These are phyloP conservation scores for Fusarium circinatum DNA, from an alignment of 2,329 filamentous ascomycete genomes.

Conservation along the genomic window DNA sequence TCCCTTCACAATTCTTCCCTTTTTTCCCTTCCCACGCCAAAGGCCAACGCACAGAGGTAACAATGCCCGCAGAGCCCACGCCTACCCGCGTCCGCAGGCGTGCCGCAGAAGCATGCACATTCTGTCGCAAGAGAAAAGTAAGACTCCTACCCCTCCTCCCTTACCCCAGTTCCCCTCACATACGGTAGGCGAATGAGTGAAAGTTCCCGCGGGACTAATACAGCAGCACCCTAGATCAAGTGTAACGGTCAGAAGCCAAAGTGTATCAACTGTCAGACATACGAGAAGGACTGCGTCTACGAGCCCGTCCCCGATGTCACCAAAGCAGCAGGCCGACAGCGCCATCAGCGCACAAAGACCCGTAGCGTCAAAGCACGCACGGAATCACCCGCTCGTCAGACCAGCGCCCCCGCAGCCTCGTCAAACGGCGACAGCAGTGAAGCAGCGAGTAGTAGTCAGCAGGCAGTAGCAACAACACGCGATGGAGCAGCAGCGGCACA, in stretches of 20 bases:
- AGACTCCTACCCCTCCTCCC: neutral
- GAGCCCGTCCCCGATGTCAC: slow-evolving; percentile 42
- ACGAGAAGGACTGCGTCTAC: slow-evolving; percentile 29
- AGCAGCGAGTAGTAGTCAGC: neutral
- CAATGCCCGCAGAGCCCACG: slow-evolving; percentile 7
- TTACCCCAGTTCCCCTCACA: neutral
- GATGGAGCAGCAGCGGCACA: neutral
- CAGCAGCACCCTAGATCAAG: slow-evolving; percentile 54
- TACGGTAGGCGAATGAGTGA: neutral
- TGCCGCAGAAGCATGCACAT: slow-evolving; percentile 46
- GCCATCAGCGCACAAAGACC: slow-evolving; percentile 26
- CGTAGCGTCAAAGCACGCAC: slow-evolving; percentile 10
- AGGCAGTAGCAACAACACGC: neutral
- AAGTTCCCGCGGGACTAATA: slow-evolving; percentile 10
- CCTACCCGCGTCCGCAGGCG: slow-evolving; percentile 38
- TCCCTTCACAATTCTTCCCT: neutral
- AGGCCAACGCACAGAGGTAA: neutral
- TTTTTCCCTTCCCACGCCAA: neutral
- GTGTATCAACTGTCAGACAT: slow-evolving; percentile 33
- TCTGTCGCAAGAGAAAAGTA: slow-evolving; percentile 48
- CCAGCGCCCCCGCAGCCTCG: neutral
- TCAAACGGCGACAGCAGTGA: neutral
- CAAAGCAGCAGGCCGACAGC: slow-evolving; percentile 30
- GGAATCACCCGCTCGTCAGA: neutral
- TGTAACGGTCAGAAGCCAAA: slow-evolving; percentile 50